Evolutionary conservation across 441 rosid species (phyloP), one percentile per base, ranked within the genome.

Genomic region (Bruguiera hainesii): DNA sequence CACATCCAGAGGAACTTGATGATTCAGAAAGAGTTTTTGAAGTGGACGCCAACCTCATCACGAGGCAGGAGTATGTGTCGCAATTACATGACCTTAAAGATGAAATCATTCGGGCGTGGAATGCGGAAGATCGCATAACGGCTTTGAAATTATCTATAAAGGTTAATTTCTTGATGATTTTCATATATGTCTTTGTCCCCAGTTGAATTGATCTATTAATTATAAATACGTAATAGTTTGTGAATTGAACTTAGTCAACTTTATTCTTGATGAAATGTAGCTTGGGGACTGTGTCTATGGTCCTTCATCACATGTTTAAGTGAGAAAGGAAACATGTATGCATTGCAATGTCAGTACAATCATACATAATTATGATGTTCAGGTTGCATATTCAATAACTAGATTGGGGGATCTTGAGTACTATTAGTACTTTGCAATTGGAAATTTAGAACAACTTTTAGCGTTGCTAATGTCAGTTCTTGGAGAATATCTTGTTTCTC

Each of bases 141-240:
- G 79, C 97, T 46, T 82, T 94, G 79, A 94, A 87, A 75, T 80
- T 94, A 49, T 82, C 93, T 51, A 83, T 94, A 71, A 83, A 94
- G 97, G 97, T 91, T 64, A 68, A 61, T 61, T 29, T 70, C 6
- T 37, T 46, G 56, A 20, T 30, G 37, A 39, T 72, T 64, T 53
- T 51, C 21, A 13, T 46, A 11, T 63, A 28, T 7, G 31, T 52
- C 30, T 72, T 48, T 53, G n/a, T 52, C 65, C 61, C 35, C 9
- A 48, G 56, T 64, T 66, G 2, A 28, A 8, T 56, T 52, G 61
- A 56, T 60, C 60, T 60, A n/a, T 75, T 42, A 63, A 66, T 59
- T 49, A 59, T 59, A 26, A 28, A 49, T 61, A 66, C 60, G 20
- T 4, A 21, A 57, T 64, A 69, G 66, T 56, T 56, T 68, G 66